phyloP scores from a whole-genome alignment of 1,284 basidiomycete genomes.

The Rhodotorula sp. region DNA sequence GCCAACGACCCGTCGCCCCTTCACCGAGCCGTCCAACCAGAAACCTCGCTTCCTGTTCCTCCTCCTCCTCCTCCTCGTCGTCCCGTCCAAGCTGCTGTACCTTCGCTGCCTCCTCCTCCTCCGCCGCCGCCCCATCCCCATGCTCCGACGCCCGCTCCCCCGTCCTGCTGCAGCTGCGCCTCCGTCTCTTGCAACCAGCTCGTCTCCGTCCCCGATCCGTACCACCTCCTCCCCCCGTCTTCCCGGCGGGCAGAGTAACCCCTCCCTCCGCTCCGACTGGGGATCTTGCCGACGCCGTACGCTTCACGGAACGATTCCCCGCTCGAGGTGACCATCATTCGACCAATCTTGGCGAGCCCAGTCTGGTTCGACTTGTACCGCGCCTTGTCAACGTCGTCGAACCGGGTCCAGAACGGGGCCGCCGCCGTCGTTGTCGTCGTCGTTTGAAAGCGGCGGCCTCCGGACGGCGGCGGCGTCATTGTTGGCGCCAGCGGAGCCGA shows the following conservation, averaged over 20 bases:
- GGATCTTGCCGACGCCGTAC: background rate
- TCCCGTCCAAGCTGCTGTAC: no score
- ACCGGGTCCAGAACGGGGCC: background rate
- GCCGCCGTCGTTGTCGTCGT: background rate
- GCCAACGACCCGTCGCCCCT: no score
- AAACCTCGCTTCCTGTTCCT: no score
- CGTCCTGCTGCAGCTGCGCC: background rate
- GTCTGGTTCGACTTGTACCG: conserved; percentile 3
- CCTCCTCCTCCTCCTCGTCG: no score
- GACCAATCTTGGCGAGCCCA: background rate
- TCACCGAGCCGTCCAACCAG: no score
- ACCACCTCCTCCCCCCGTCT: background rate
- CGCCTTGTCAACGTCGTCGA: background rate
- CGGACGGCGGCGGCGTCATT: no score
- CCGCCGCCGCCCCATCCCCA: background rate
- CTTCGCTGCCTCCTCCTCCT: background rate
- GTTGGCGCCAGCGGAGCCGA: no score
- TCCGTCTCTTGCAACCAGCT: background rate
- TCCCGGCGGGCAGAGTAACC: background rate
- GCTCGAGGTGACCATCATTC: background rate
- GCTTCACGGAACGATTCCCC: background rate
- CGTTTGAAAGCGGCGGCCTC: no score
- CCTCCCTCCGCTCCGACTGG: background rate
- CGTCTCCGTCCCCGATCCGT: background rate
- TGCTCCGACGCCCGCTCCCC: background rate